A percentile compares a stretch with the other conserved stretches of the same genome.
phyloP scores from a whole-genome alignment of 2,329 filamentous ascomycete genomes.

The Metarhizium guizhouense region DNA sequence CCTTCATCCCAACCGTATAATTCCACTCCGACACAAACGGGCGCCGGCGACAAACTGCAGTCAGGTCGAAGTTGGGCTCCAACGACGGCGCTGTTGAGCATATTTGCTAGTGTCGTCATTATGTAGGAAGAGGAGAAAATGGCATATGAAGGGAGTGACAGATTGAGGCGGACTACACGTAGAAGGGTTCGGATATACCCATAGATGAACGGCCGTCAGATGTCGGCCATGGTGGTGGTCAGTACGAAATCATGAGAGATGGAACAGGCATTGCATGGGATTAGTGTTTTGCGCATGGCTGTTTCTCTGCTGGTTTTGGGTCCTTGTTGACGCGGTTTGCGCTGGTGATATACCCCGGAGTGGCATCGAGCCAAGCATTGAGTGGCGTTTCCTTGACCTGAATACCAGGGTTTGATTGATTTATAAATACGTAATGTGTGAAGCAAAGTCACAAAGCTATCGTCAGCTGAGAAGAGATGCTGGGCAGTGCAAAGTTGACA shows the following conservation, averaged over 20 bases:
- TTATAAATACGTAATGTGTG: neutral
- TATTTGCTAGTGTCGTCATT: neutral
- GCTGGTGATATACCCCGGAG: neutral
- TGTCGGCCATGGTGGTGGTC: neutral
- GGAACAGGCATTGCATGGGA: neutral
- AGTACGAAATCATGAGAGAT: neutral
- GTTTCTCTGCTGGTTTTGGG: neutral
- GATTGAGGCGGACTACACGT: neutral
- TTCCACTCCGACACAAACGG: slow-evolving; percentile 4
- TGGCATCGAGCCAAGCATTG: neutral
- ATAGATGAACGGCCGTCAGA: too few relatives aligned
- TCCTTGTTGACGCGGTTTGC: neutral
- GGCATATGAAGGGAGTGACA: neutral
- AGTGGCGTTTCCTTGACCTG: neutral
- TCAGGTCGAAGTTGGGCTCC: neutral
- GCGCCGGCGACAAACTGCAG: neutral
- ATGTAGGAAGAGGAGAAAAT: neutral
- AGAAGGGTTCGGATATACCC: neutral
- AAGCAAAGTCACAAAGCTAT: neutral
- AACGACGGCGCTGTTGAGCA: neutral
- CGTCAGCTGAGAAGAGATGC: neutral
- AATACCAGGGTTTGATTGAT: neutral
- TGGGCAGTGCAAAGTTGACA: too few relatives aligned
- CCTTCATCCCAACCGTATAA: slow-evolving; percentile 7
- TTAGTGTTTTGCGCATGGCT: neutral